These are phyloP conservation scores for Tolypocladium pustulatum DNA, from an alignment of 2,329 filamentous ascomycete genomes.

Conservation along the genomic window DNA sequence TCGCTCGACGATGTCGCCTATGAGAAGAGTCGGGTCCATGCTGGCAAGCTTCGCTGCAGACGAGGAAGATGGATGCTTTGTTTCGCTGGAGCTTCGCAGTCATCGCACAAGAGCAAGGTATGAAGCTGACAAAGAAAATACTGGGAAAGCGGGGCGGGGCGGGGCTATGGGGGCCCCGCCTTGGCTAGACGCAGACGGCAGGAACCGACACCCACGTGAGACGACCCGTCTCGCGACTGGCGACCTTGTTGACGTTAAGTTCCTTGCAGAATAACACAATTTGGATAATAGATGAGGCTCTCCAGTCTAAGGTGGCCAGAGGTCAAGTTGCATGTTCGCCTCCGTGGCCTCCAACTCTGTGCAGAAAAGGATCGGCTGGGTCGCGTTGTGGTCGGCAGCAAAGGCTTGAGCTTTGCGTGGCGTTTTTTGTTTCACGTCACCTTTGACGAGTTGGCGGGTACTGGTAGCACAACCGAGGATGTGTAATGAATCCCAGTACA, in stretches of 20 bases:
- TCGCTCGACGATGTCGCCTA: slow-evolving; percentile 75
- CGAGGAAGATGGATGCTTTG: neutral
- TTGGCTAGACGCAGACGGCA: slow-evolving; percentile 1
- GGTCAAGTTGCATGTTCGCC: neutral
- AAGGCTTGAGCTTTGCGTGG: neutral
- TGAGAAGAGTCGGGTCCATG: slow-evolving; percentile 40
- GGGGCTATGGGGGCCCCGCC: neutral
- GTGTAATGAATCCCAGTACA: neutral
- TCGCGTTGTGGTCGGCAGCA: neutral
- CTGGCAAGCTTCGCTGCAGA: neutral
- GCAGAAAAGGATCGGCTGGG: neutral
- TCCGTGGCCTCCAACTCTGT: neutral
- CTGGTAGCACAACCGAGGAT: neutral
- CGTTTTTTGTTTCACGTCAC: neutral
- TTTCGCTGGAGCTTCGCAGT: neutral
- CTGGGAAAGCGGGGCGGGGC: slow-evolving; percentile 1
- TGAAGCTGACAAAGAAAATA: slow-evolving; percentile 1
- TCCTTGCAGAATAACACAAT: neutral
- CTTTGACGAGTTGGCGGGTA: neutral
- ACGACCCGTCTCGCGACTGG: neutral
- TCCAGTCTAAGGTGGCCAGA: too few relatives aligned
- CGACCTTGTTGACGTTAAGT: neutral
- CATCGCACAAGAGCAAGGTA: neutral
- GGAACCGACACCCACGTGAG: slow-evolving; percentile 4
- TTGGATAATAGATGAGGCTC: neutral